These are phyloP conservation scores for Themeda triandra DNA, from an alignment of 176 grass and related monocot genomes.

Conservation along the genomic window DNA sequence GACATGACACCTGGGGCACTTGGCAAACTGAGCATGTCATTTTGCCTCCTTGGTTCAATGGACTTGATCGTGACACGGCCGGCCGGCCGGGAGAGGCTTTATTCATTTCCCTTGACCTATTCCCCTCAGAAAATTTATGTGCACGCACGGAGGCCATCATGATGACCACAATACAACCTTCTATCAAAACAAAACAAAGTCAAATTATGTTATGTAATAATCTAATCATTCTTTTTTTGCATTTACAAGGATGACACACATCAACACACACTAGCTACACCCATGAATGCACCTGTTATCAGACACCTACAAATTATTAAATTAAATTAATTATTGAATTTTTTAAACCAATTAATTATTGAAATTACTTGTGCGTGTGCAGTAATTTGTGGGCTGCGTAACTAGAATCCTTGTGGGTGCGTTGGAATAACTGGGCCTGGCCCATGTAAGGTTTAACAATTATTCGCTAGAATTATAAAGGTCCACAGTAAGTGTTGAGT, in stretches of 20 bases:
- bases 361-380: no score
- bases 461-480: no score
- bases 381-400: no score
- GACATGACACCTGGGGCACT: constrained; percentile 22
- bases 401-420: no score
- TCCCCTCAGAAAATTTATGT: neutral
- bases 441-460: no score
- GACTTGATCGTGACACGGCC: constrained; percentile 34
- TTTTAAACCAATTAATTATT: no score
- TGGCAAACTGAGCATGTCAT: constrained; percentile 36
- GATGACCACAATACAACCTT: neutral
- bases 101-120: neutral
- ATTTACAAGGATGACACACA: neutral
- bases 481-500: no score
- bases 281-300: no score
- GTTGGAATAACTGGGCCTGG: no score
- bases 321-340: no score
- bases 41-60: constrained; percentile 24
- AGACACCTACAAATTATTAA: no score
- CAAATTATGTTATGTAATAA: neutral
- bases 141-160: neutral
- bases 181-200: neutral
- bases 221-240: neutral
- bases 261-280: no score
- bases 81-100: neutral